Conservation (phyloP, 163 green algal species). For the Scenedesmus sp. region DNA sequence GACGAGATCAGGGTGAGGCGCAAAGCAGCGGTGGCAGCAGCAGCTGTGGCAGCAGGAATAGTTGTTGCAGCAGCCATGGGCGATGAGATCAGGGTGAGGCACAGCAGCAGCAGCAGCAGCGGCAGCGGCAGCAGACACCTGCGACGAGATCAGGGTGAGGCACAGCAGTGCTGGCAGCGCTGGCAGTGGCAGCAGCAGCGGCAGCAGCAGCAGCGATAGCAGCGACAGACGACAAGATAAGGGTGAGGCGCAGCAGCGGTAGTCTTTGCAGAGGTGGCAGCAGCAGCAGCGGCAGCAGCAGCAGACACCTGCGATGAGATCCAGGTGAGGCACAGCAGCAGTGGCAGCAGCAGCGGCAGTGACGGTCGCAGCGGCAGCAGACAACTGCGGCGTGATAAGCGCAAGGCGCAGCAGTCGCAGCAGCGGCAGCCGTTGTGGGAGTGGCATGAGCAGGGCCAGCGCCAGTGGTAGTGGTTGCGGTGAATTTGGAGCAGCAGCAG, state of each 20-base stretch:
- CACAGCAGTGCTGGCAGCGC: background rate
- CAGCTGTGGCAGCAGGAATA: background rate
- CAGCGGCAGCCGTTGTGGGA: background rate
- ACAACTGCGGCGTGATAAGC: background rate
- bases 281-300: background rate
- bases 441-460: too few species aligned
- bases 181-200: background rate
- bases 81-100: background rate
- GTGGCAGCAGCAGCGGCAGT: background rate
- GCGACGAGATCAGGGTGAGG: conserved; percentile 87
- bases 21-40: background rate
- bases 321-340: background rate
- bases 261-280: background rate
- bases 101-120: background rate
- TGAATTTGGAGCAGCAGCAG: background rate
- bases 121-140: conserved; percentile 56
- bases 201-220: background rate
- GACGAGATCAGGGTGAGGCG: conserved; percentile 89
- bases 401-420: background rate
- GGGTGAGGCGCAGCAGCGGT: background rate
- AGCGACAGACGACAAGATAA: background rate
- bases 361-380: background rate
- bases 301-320: background rate
- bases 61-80: background rate
- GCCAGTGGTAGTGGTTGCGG: background rate